phyloP scores from a whole-genome alignment of 768 basidiomycete species.

The Astraeus odoratus region DNA sequence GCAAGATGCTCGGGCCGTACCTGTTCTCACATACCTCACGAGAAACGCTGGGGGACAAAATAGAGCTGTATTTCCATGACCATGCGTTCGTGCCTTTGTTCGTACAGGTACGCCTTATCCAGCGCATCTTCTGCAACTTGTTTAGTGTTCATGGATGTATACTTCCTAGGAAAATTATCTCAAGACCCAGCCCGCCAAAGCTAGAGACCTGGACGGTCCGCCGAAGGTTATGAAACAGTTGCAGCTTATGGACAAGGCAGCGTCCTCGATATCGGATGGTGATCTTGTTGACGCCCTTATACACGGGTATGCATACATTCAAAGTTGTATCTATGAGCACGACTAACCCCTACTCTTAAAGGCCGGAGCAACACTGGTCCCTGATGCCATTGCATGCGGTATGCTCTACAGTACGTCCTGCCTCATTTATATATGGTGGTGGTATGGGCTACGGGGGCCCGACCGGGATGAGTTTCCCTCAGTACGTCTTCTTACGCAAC shows the following conservation, averaged over 20 bases:
- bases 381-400: conserved; percentile 93
- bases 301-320: conserved; percentile 58
- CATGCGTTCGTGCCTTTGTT: conserved; percentile 92
- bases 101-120: conserved; percentile 78
- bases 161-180: conserved; percentile 82
- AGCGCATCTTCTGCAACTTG: too few relatives aligned
- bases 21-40: conserved; percentile 77
- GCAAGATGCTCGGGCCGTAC: conserved; percentile 86
- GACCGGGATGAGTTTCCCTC: conserved; percentile 71
- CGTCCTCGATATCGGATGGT: conserved; percentile 89
- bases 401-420: conserved; percentile 83
- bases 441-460: conserved; percentile 61
- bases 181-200: conserved; percentile 66
- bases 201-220: conserved; percentile 52
- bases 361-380: conserved; percentile 92
- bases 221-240: conserved; percentile 67
- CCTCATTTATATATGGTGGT: conserved; percentile 73
- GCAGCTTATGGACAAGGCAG: conserved; percentile 78
- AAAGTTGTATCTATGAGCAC: neutral
- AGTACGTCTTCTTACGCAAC: conserved; percentile 42
- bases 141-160: too few relatives aligned
- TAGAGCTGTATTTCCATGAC: conserved; percentile 96
- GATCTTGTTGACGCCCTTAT: conserved; percentile 92
- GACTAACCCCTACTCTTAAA: conserved; percentile 22
- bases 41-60: conserved; percentile 83